Percentiles rank a stretch among this genome's conserved stretches.
Conservation (phyloP, 192 early-diverging fungal genomes). For the Allomyces macrogynus region DNA sequence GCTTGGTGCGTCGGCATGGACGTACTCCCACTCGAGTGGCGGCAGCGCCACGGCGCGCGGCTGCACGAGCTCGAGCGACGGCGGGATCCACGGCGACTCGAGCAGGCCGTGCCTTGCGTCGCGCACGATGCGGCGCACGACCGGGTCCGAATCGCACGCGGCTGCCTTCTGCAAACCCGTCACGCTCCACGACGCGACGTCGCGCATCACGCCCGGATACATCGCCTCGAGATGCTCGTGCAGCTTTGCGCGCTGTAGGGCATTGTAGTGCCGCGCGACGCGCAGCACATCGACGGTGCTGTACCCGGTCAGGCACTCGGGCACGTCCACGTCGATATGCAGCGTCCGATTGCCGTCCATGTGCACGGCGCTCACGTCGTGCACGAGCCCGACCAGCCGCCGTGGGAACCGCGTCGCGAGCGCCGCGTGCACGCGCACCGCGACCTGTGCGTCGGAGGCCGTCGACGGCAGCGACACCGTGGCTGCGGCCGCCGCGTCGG, state of each 20-base stretch:
- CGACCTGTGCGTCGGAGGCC: constrained; percentile 2
- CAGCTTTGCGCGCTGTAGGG: not conserved
- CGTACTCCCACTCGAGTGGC: not conserved
- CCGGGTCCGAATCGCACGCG: too few relatives aligned
- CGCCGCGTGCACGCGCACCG: not conserved
- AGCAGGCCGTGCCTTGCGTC: not conserved
- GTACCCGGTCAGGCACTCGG: not conserved
- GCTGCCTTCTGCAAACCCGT: too few relatives aligned
- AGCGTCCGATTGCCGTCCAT: not conserved
- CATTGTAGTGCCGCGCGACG: not conserved
- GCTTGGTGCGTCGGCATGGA: not conserved
- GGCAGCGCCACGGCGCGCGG: not conserved
- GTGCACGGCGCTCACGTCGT: not conserved
- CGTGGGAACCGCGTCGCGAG: constrained; percentile 1
- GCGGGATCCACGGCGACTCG: not conserved
- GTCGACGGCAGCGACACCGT: not conserved
- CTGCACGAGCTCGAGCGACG: not conserved
- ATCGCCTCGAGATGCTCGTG: too few relatives aligned
- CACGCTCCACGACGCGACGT: too few relatives aligned
- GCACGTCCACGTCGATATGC: not conserved
- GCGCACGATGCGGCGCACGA: too few relatives aligned
- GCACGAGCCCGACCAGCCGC: not conserved
- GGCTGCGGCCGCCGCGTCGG: too few relatives aligned
- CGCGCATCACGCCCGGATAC: too few relatives aligned
- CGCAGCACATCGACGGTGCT: not conserved